Evolutionary conservation across 108 stramenopile genomes (phyloP), one percentile per base, ranked within the genome.

Genomic region (Phaeodactylum tricornutum): DNA sequence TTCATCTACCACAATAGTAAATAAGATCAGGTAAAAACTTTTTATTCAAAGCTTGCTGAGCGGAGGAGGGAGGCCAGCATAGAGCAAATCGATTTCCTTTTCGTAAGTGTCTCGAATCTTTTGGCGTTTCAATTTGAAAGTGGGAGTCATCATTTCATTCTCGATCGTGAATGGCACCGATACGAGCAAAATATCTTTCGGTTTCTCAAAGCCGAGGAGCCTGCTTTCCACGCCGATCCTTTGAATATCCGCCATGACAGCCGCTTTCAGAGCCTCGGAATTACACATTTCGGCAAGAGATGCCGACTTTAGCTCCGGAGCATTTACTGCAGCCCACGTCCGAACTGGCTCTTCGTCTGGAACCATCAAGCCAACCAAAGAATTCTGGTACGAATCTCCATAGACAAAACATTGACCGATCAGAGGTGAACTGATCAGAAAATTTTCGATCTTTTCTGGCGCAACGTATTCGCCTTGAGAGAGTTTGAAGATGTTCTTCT

Each of bases 401-500:
- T 96, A 75, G 7, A 98, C 92, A 62, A 94, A 98, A 21, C 73
- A 65, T 61, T 95, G 94, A 25, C 76, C 87, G 36, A 96, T 71
- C 17, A 94, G 50, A 0, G 70, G 53, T 30, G 86, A 84, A 57
- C 67, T 83, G 6, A 71, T 67, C 36, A 92, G 43, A n/a, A 90
- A 64, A 59, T 96, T 95, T 66, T 98, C 97, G 49, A 98, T 75
- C 79, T 96, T 96, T 63, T 98, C 97, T 4, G 95, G 85, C 15
- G 96, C 94, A 17, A 90, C 84, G 67, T 90, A 90, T 50, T 90
- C 87, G 46, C 94, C 96, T 69, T 96, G 94, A 3, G 90, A 57
- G 11, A 97, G 76, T 66, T 97, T 97, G 89, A 97, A 97, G 43
- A 96, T 87, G 61, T 97, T 95, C 72, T 97, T 97, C 69, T 93